These are phyloP conservation scores for Solanum appendiculatum DNA, from an alignment of 257 asterid species.

Conservation along the genomic window DNA sequence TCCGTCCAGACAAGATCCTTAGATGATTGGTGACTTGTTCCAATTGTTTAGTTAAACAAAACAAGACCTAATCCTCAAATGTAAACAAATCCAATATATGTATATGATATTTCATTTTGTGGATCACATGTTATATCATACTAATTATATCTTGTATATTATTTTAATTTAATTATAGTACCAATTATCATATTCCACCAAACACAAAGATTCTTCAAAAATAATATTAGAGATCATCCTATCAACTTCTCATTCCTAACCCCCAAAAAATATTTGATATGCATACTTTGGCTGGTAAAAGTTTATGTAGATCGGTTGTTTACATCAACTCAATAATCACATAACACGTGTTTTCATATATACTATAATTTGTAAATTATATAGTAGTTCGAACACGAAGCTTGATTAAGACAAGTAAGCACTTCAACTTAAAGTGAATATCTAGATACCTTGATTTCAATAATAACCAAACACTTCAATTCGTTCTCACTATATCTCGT, in stretches of 20 bases:
- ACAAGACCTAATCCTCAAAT: not conserved
- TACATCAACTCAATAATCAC: not conserved
- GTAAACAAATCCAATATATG: not conserved
- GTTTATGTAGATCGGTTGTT: too few relatives aligned
- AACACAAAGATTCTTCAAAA: not conserved
- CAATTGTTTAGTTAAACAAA: not conserved
- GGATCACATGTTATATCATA: not conserved
- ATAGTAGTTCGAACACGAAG: not conserved
- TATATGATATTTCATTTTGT: not conserved
- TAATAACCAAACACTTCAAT: too few relatives aligned
- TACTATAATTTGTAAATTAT: too few relatives aligned
- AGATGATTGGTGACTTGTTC: not conserved
- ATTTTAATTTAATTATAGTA: not conserved
- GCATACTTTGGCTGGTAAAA: too few relatives aligned
- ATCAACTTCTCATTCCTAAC: not conserved
- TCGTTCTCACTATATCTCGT: too few relatives aligned
- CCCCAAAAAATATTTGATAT: not conserved
- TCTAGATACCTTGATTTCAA: not conserved
- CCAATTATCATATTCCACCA: not conserved
- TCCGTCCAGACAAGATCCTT: too few relatives aligned
- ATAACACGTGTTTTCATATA: too few relatives aligned
- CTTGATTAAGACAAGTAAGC: not conserved
- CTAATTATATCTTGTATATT: not conserved
- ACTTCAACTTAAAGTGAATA: not conserved
- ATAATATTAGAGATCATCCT: not conserved